These are phyloP conservation scores for Nothophoma quercina DNA, from an alignment of 2,329 filamentous ascomycete species.

Conservation along the genomic window DNA sequence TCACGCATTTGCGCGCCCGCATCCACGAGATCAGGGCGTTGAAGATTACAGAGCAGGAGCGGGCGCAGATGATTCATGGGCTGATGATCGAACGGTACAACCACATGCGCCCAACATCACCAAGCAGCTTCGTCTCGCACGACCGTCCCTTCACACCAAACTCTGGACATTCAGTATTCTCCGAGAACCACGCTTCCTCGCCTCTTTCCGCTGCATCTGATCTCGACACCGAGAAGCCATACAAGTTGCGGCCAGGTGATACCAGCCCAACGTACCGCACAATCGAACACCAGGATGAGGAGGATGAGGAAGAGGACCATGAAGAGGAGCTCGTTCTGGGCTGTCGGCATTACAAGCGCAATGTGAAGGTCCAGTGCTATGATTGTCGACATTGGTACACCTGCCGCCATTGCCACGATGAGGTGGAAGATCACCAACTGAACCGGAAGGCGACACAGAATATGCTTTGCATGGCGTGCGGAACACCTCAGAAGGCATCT, in stretches of 20 bases:
- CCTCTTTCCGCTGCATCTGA: slow-evolving; percentile 46
- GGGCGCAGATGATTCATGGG: slow-evolving; percentile 57
- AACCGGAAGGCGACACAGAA: slow-evolving; percentile 85
- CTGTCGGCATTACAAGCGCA: slow-evolving; percentile 91
- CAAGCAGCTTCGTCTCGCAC: slow-evolving; percentile 49
- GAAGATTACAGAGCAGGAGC: slow-evolving; percentile 55
- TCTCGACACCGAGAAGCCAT: slow-evolving; percentile 44
- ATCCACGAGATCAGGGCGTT: slow-evolving; percentile 58
- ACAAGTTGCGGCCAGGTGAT: slow-evolving; percentile 45
- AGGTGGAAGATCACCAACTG: slow-evolving; percentile 77
- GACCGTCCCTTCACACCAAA: slow-evolving; percentile 50
- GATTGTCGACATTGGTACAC: slow-evolving; percentile 92
- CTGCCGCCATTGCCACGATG: slow-evolving; percentile 93
- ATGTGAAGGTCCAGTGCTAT: slow-evolving; percentile 94
- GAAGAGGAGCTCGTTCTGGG: slow-evolving; percentile 65
- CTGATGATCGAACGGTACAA: slow-evolving; percentile 60
- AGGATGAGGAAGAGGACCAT: slow-evolving; percentile 59
- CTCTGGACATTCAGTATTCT: slow-evolving; percentile 45
- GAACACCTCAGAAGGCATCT: slow-evolving; percentile 80
- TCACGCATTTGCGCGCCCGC: slow-evolving; percentile 55
- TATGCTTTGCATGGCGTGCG: slow-evolving; percentile 98
- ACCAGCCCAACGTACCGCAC: slow-evolving; percentile 41
- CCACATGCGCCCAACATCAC: slow-evolving; percentile 46
- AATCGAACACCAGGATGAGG: slow-evolving; percentile 29
- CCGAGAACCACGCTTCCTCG: slow-evolving; percentile 44